A percentile compares a stretch with the other conserved stretches of the same genome.
Conservation (phyloP, 2,329 filamentous ascomycete genomes). For the Colletotrichum phormii region DNA sequence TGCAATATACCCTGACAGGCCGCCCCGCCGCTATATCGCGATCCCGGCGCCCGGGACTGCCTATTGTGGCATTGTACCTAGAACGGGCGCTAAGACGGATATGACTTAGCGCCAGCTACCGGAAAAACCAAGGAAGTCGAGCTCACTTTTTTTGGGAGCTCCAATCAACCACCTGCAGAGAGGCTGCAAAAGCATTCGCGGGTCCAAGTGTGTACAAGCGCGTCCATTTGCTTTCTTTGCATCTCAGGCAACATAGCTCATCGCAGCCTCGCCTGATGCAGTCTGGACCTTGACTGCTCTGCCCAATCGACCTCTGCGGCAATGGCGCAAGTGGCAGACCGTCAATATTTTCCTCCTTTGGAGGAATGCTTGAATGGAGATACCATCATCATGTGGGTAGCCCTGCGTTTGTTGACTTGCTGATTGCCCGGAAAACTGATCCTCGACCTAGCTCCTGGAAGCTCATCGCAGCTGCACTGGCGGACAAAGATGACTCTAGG, state of each 20-base stretch:
- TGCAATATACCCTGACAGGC: background rate
- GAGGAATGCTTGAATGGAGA: slow-evolving; percentile 87
- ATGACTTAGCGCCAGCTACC: background rate
- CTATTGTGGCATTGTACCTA: slow-evolving; percentile 23
- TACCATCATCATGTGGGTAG: slow-evolving; percentile 79
- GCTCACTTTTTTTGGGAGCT: slow-evolving; percentile 31
- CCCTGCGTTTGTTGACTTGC: slow-evolving; percentile 15
- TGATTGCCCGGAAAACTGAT: slow-evolving; percentile 24
- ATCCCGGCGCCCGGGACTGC: slow-evolving; percentile 31
- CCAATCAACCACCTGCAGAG: slow-evolving; percentile 29
- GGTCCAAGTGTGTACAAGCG: slow-evolving; percentile 30
- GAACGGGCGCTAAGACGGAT: slow-evolving; percentile 12
- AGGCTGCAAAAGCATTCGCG: slow-evolving; percentile 37
- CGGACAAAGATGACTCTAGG: slow-evolving; percentile 68
- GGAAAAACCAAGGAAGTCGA: slow-evolving; percentile 34
- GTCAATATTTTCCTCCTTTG: slow-evolving; percentile 84
- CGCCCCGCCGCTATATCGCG: slow-evolving; percentile 33
- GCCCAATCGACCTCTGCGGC: slow-evolving; percentile 52
- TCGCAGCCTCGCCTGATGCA: slow-evolving; percentile 37
- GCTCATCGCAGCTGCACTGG: slow-evolving; percentile 66
- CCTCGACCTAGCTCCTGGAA: slow-evolving; percentile 68
- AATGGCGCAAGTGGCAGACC: slow-evolving; percentile 79
- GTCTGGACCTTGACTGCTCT: slow-evolving; percentile 31
- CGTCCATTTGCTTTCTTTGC: slow-evolving; percentile 39
- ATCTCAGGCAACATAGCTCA: slow-evolving; percentile 41